phyloP scores from a whole-genome alignment of 441 rosid genomes.

The Macaranga tanarius region DNA sequence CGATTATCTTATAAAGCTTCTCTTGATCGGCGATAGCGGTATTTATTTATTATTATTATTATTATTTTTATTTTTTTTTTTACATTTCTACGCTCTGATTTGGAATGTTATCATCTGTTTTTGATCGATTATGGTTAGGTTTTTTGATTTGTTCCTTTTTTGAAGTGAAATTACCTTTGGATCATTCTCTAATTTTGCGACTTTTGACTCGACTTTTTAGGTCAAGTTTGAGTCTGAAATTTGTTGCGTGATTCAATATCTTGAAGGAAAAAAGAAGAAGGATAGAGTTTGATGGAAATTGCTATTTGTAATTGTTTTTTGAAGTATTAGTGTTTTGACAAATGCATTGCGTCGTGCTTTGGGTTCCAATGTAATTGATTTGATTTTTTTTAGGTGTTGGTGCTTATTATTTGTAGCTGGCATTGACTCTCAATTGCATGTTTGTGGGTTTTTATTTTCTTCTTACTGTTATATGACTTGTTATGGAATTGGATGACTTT shows the following conservation, averaged over 20 bases:
- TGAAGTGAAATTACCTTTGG: not conserved
- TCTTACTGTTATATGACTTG: not conserved
- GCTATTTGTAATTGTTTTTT: not conserved
- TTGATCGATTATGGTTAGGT: not conserved
- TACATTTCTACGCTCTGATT: slow-evolving; percentile 1
- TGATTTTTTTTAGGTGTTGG: not conserved
- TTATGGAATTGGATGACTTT: too few species aligned
- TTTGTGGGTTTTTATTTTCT: not conserved
- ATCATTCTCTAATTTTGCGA: not conserved
- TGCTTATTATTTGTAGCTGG: not conserved
- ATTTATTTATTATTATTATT: too few species aligned
- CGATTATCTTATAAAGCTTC: slow-evolving; percentile 41
- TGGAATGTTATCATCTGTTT: not conserved
- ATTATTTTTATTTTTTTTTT: too few species aligned
- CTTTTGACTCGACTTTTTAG: not conserved
- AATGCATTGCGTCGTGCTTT: not conserved
- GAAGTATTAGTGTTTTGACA: not conserved
- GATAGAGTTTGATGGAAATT: not conserved
- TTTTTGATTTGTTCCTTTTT: not conserved
- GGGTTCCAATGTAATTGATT: not conserved
- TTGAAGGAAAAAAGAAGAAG: not conserved
- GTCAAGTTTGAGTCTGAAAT: not conserved
- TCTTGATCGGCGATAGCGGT: slow-evolving; percentile 44
- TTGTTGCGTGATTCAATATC: too few species aligned
- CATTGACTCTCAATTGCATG: not conserved